Evolutionary conservation across 768 basidiomycete species (phyloP).

Genomic region (Suillus ampliporus): DNA sequence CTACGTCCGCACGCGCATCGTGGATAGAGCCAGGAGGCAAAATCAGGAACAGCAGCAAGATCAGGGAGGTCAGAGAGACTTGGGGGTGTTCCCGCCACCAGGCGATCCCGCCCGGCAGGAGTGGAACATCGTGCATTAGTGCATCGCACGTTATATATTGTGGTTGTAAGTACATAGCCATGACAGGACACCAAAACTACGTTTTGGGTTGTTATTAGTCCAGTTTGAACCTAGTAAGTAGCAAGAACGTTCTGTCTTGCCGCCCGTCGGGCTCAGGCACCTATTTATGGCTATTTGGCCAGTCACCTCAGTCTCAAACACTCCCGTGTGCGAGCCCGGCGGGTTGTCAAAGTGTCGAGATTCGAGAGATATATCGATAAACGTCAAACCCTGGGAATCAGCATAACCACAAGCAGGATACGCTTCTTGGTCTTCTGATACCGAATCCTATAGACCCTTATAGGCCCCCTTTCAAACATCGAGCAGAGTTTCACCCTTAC

Average conservation of each 20-base stretch:
- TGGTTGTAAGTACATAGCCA: neutral
- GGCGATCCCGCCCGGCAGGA: conserved; percentile 70
- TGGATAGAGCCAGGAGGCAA: conserved; percentile 72
- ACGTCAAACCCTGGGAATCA: conserved; percentile 11
- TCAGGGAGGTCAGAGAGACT: conserved; percentile 39
- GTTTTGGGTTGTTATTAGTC: neutral
- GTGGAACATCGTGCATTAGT: conserved; percentile 65
- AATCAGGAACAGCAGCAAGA: conserved; percentile 52
- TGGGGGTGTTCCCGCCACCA: conserved; percentile 63
- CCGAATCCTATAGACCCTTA: too few species aligned
- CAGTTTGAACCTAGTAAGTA: neutral
- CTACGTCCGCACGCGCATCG: conserved; percentile 80
- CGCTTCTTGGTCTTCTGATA: neutral
- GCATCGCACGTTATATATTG: neutral
- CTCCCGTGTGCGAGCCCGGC: conserved; percentile 4
- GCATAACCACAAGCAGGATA: neutral
- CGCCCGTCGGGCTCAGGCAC: neutral
- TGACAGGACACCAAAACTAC: conserved; percentile 3
- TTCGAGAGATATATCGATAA: conserved; percentile 8
- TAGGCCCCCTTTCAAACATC: neutral
- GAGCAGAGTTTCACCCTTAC: conserved; percentile 1
- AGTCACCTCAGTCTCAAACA: neutral
- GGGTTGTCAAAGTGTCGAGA: conserved; percentile 5
- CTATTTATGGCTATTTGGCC: conserved; percentile 3
- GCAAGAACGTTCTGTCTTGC: neutral